Evolutionary conservation across 495 filamentous ascomycete genomes (phyloP).

Genomic region (Hyaloscypha variabilis): DNA sequence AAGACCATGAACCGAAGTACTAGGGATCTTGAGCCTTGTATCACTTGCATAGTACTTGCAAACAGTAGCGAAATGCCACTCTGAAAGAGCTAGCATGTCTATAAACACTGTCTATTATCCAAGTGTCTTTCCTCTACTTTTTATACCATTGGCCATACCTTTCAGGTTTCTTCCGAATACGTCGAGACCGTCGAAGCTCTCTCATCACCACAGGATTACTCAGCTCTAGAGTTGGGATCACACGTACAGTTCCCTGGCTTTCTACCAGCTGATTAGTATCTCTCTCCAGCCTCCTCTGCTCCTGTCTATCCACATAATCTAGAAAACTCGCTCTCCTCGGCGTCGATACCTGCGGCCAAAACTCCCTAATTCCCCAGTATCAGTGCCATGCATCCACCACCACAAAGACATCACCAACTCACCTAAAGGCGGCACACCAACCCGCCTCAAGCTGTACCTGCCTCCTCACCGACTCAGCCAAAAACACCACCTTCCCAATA

Average conservation of each 20-base stretch:
- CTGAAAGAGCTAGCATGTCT: no score
- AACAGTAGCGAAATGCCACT: no score
- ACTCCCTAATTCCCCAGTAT: background rate
- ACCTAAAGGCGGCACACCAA: slow-evolving; percentile 5
- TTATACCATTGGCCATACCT: background rate
- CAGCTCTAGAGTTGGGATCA: background rate
- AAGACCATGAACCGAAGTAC: no score
- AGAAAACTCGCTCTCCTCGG: background rate
- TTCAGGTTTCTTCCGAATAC: background rate
- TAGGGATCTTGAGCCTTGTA: no score
- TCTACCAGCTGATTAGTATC: background rate
- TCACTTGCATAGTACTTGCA: no score
- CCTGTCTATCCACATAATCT: background rate
- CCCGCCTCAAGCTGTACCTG: background rate
- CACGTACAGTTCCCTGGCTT: background rate
- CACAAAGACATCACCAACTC: background rate
- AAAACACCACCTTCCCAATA: background rate
- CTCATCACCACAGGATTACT: background rate
- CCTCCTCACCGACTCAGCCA: background rate
- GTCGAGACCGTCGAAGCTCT: background rate
- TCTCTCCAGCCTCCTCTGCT: background rate
- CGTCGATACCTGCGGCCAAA: background rate
- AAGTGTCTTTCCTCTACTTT: no score
- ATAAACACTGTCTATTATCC: no score
- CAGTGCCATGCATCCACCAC: no score